These are phyloP conservation scores for Crataegus laevigata DNA, from an alignment of 306 rosid species.

Conservation along the genomic window DNA sequence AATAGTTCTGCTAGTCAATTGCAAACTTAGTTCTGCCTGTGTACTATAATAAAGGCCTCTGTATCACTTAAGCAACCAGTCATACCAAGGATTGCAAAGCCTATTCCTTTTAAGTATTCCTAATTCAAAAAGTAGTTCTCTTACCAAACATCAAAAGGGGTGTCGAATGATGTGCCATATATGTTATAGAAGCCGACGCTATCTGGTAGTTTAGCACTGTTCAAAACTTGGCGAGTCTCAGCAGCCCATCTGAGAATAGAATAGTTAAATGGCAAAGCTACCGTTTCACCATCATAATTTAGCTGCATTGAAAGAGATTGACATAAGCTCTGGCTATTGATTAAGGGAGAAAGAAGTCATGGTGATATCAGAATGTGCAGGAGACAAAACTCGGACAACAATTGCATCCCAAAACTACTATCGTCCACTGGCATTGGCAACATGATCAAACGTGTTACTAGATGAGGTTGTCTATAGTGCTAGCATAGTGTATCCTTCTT, in stretches of 20 bases:
- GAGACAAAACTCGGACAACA: background rate
- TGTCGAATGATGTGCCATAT: conserved; percentile 68
- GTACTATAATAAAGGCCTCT: background rate
- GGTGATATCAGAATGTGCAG: background rate
- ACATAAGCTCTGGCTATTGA: conserved; percentile 17
- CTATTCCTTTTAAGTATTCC: background rate
- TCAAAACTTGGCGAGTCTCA: conserved; percentile 52
- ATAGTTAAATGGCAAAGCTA: conserved; percentile 70
- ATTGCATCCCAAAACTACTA: background rate
- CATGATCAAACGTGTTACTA: background rate
- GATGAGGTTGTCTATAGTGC: background rate
- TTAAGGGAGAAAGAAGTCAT: background rate
- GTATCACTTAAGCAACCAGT: background rate
- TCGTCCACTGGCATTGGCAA: background rate
- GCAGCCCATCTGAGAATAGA: conserved; percentile 66
- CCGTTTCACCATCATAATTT: conserved; percentile 47
- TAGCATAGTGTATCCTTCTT: background rate
- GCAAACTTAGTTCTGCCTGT: background rate
- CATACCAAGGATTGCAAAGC: background rate
- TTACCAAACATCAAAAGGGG: conserved; percentile 87
- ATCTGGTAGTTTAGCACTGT: conserved; percentile 62
- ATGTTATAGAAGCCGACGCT: conserved; percentile 77
- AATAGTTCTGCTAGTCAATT: background rate
- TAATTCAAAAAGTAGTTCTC: conserved; percentile 12
- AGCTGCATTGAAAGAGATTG: conserved; percentile 45